Percentiles rank a stretch among this genome's conserved stretches.
Evolutionary conservation across 768 basidiomycete genomes (phyloP).

Genomic region (Macrocybe gigantea): DNA sequence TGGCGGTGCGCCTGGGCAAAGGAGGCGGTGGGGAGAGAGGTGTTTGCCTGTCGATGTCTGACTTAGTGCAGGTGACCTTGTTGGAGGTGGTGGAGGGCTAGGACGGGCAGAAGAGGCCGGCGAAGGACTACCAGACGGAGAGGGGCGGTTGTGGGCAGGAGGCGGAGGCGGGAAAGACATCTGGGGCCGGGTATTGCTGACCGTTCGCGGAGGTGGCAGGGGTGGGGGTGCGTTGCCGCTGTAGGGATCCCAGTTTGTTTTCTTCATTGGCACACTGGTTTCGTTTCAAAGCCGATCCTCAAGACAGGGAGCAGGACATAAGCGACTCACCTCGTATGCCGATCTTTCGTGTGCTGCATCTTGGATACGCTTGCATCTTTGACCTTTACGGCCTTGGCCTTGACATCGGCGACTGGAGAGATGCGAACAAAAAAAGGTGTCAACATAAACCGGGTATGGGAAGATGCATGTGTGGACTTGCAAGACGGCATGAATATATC

Average conservation of each 20-base stretch:
- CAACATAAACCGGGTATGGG: no score
- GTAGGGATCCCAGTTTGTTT: conserved; percentile 61
- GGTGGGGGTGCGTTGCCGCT: conserved; percentile 47
- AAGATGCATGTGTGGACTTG: no score
- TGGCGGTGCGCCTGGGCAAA: neutral
- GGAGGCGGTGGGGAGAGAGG: conserved; percentile 15
- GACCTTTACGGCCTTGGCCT: conserved; percentile 57
- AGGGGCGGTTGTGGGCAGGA: conserved; percentile 9
- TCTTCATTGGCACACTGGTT: conserved; percentile 43
- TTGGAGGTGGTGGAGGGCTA: conserved; percentile 7
- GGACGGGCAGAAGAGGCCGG: conserved; percentile 9
- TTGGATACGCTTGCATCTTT: conserved; percentile 50
- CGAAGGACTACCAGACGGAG: conserved; percentile 7
- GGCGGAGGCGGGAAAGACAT: conserved; percentile 17
- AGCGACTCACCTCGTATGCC: conserved; percentile 37
- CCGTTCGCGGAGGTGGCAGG: conserved; percentile 37
- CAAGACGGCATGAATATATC: no score
- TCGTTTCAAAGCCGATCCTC: no score
- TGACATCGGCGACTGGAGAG: conserved; percentile 53
- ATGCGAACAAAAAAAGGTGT: no score
- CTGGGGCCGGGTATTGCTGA: conserved; percentile 23
- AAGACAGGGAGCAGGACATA: neutral
- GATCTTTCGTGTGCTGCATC: conserved; percentile 50
- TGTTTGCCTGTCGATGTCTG: conserved; percentile 11
- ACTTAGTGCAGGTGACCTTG: conserved; percentile 14